phyloP scores from a whole-genome alignment of 495 filamentous ascomycete species.

The Talaromyces stipitatus region DNA sequence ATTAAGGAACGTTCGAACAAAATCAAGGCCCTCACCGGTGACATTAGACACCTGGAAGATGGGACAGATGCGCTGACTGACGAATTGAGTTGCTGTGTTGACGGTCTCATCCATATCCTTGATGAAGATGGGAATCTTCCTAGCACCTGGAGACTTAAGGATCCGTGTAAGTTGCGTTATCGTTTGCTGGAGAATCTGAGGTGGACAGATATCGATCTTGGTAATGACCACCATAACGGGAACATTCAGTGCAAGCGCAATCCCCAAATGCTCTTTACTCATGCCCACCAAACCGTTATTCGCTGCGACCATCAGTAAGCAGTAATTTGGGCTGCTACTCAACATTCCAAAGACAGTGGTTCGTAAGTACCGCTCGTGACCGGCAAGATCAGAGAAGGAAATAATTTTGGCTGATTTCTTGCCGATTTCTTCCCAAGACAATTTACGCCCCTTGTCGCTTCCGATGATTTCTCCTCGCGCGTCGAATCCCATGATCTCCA shows the following conservation, averaged over 20 bases:
- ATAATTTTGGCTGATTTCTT: slow-evolving; percentile 93
- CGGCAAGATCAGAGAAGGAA: slow-evolving; percentile 90
- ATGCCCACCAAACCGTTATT: slow-evolving; percentile 97
- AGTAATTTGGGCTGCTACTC: slow-evolving; percentile 95
- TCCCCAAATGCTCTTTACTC: slow-evolving; percentile 96
- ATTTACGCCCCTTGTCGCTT: slow-evolving; percentile 73
- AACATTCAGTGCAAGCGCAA: slow-evolving; percentile 90
- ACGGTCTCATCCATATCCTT: slow-evolving; percentile 86
- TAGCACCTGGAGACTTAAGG: slow-evolving; percentile 83
- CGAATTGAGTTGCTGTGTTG: slow-evolving; percentile 92
- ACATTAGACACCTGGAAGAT: slow-evolving; percentile 99
- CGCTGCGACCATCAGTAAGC: slow-evolving; percentile 94
- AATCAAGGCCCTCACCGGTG: slow-evolving; percentile 74
- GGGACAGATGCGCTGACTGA: slow-evolving; percentile 90
- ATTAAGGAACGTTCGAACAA: slow-evolving; percentile 86
- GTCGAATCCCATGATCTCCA: slow-evolving; percentile 99
- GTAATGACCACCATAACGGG: slow-evolving; percentile 98
- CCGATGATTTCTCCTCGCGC: slow-evolving; percentile 76
- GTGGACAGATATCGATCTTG: slow-evolving; percentile 98
- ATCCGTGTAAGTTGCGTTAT: slow-evolving; percentile 87
- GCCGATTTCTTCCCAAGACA: slow-evolving; percentile 98
- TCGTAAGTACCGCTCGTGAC: slow-evolving; percentile 90
- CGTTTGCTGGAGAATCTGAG: slow-evolving; percentile 90
- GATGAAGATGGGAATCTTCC: slow-evolving; percentile 97
- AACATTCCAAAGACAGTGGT: slow-evolving; percentile 95